Evolutionary conservation across 345 rosid genomes (phyloP).

Genomic region (Trapa incisa): DNA sequence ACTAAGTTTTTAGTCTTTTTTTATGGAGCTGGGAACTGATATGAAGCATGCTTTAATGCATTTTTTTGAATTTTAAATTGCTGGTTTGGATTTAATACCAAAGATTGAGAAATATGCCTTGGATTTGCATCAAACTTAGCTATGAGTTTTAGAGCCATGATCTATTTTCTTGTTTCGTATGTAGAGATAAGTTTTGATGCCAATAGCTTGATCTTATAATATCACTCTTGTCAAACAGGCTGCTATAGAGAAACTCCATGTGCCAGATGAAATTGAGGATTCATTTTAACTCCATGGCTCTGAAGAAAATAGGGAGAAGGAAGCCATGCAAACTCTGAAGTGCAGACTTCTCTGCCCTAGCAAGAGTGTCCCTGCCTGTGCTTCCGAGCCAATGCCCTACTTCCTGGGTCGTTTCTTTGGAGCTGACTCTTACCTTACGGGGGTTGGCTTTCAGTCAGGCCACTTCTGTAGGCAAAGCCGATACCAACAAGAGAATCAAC

Average conservation of each 20-base stretch:
- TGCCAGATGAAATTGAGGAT: conserved; percentile 87
- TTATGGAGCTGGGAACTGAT: neutral
- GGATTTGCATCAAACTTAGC: neutral
- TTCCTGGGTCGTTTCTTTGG: conserved; percentile 8
- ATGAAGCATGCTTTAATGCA: neutral
- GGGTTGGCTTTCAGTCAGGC: neutral
- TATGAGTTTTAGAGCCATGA: neutral
- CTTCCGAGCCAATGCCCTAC: conserved; percentile 23
- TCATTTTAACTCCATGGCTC: conserved; percentile 17
- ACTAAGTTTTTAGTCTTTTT: conserved; percentile 4
- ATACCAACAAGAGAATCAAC: neutral
- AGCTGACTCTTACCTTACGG: neutral
- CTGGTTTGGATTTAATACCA: too few species aligned
- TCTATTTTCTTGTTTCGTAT: neutral
- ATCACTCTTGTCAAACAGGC: conserved; percentile 39
- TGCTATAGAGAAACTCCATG: conserved; percentile 90
- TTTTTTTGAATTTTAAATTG: neutral
- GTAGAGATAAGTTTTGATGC: neutral
- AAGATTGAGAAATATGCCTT: too few species aligned
- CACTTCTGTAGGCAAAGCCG: neutral
- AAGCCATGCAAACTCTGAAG: conserved; percentile 11
- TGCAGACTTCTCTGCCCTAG: conserved; percentile 11
- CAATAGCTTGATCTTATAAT: neutral
- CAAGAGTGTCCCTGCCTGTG: conserved; percentile 26
- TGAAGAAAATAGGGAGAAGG: neutral